Base-by-base conservation (phyloP, 352 stramenopile species). In the Globisporangium takayamanum region DNA sequence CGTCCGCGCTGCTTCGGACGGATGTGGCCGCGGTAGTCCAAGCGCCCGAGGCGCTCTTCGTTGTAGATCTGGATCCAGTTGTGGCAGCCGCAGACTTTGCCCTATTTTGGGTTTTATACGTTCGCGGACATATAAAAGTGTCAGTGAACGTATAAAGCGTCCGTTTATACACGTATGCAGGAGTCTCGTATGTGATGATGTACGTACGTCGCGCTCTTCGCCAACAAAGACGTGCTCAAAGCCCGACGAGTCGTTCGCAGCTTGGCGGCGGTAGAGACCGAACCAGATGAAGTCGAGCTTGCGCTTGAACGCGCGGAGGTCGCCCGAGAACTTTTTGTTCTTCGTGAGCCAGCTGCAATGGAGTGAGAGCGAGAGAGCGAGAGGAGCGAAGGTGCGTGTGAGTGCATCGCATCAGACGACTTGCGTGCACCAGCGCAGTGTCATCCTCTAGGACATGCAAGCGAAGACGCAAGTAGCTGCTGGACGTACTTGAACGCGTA, bases 61-160 rank as follows among this genome's bases (percentile, higher is more conserved):
- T 96, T 84, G 72, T 98, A 99, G 42, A 98, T 93, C 62, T 97
- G 89, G 56, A 99, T 89, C 95, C 95, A 99, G 74, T 99, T 99
- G 77, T 99, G 95, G 70, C 97, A 97, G 14, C 94, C 94, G 16
- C 69, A 87, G 47, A 98, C 82, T 64, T 97, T 84, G 53, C 72
- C 86, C 87, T 92, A 50, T 42, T 11, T 14, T 45, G 8, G 2
- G 15, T 36, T 39, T 39, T 39, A 39, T 39, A 39, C 33, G 33
- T 39, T 39, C 33, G 33, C 11, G 5, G 2, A 39, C 33, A 7
- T 39, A 39, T 39, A 28, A 10, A 37, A 20, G 1, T 3, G 15
- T 53, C 6, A 42, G 48, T 41, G 5, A 20, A 4, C 12, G 3
- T 6, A 20, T 10, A 44, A 18, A 14, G 30, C 28, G 28, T 33